Evolutionary conservation across 176 grass and related monocot species (phyloP).

Genomic region (Oropetium thomaeum): DNA sequence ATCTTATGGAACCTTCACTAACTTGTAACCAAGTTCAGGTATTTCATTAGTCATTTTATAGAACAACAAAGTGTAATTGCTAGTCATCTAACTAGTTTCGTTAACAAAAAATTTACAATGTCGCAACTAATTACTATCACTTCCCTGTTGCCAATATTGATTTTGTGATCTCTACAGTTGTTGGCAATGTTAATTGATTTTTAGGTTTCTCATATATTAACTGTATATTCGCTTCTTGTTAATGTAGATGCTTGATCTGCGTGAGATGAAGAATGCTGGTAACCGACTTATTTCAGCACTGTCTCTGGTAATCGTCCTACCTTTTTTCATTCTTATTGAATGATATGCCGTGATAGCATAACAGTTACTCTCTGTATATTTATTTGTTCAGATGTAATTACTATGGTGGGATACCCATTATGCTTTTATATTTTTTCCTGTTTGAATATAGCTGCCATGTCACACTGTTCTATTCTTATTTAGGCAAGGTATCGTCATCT

Average conservation of each 20-base stretch:
- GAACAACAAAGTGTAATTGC: not conserved
- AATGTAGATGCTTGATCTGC: conserved; percentile 72
- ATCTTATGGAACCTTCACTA: no score
- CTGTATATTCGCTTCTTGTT: not conserved
- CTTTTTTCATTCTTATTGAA: not conserved
- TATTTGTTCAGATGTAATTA: no score
- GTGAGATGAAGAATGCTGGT: conserved; percentile 67
- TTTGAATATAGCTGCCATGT: conserved; percentile 1
- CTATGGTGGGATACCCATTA: not conserved
- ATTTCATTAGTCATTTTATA: not conserved
- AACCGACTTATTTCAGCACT: conserved; percentile 65
- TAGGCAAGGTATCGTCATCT: conserved; percentile 66
- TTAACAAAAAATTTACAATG: no score
- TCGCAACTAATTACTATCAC: not conserved
- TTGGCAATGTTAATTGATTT: not conserved
- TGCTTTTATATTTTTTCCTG: not conserved
- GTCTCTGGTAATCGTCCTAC: conserved; percentile 54
- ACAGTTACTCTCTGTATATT: no score
- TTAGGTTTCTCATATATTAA: not conserved
- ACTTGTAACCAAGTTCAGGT: no score
- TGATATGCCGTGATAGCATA: no score
- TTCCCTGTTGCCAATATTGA: not conserved
- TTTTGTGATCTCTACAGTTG: not conserved
- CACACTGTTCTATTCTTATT: conserved; percentile 18
- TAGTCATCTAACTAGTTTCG: not conserved